A percentile compares a stretch with the other conserved stretches of the same genome.
These are phyloP conservation scores for Fusarium buxicola DNA, from an alignment of 2,329 filamentous ascomycete genomes.

Conservation along the genomic window DNA sequence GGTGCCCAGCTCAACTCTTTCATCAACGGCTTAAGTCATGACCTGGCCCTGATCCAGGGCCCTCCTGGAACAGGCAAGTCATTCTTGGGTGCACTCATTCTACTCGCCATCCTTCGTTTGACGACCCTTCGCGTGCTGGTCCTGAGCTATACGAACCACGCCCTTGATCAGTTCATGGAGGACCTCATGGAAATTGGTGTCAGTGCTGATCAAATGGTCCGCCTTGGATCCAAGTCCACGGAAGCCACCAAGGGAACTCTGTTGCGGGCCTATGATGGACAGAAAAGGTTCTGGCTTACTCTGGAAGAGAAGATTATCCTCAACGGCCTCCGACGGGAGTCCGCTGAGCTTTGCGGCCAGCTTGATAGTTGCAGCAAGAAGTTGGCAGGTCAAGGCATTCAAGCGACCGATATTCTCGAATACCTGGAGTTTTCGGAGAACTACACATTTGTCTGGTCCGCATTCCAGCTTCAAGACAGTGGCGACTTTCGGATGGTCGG, in stretches of 20 bases:
- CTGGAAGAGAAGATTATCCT: conserved; percentile 50
- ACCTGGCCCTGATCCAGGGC: conserved; percentile 74
- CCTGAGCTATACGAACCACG: conserved; percentile 76
- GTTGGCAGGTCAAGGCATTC: conserved; percentile 16
- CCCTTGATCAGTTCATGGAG: conserved; percentile 73
- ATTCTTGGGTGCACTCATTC: conserved; percentile 74
- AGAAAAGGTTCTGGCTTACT: conserved; percentile 48
- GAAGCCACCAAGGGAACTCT: conserved; percentile 59
- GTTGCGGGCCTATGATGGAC: conserved; percentile 55
- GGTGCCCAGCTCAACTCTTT: conserved; percentile 68
- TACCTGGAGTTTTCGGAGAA: conserved; percentile 64
- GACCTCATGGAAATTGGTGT: conserved; percentile 73
- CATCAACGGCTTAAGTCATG: conserved; percentile 61
- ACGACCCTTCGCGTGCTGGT: conserved; percentile 68
- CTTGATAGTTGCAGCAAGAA: conserved; percentile 41
- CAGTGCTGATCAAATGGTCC: conserved; percentile 60
- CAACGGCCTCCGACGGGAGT: conserved; percentile 49
- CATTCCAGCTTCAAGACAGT: conserved; percentile 63
- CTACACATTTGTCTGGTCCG: conserved; percentile 64
- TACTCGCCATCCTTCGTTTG: conserved; percentile 64
- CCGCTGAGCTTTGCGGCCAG: conserved; percentile 22
- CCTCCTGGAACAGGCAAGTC: conserved; percentile 84
- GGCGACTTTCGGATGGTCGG: conserved; percentile 62
- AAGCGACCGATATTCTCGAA: conserved; percentile 51
- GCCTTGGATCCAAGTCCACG: conserved; percentile 71